Percentiles rank a stretch among this genome's conserved stretches.
phyloP scores from a whole-genome alignment of 495 filamentous ascomycete genomes.

The Talaromyces stipitatus region DNA sequence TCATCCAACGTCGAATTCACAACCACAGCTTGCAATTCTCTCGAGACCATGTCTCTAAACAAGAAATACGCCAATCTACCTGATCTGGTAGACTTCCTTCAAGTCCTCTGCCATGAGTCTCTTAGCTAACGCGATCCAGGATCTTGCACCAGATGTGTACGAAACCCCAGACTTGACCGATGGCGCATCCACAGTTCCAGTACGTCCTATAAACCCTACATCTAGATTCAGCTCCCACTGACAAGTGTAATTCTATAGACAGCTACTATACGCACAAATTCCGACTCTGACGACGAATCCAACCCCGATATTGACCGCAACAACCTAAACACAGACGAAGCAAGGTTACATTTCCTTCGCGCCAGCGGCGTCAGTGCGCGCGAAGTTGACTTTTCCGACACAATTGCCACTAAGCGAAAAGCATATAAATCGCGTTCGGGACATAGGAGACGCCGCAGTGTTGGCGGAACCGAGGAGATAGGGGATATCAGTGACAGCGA shows the following conservation, averaged over 20 bases:
- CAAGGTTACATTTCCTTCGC: constrained; percentile 71
- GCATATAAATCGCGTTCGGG: constrained; percentile 69
- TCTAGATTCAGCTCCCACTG: no score
- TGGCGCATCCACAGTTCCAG: constrained; percentile 75
- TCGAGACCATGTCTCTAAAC: constrained; percentile 36
- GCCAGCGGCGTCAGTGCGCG: constrained; percentile 59
- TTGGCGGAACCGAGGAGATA: constrained; percentile 46
- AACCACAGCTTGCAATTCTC: background rate
- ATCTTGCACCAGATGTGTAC: constrained; percentile 87
- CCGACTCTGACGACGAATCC: constrained; percentile 51
- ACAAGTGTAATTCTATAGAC: constrained; percentile 44
- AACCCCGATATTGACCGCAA: constrained; percentile 65
- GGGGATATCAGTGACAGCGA: constrained; percentile 63
- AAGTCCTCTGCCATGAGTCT: background rate
- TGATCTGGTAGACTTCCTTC: constrained; percentile 58
- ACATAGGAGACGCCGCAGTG: constrained; percentile 42
- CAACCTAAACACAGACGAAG: constrained; percentile 64
- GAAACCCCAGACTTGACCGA: constrained; percentile 89
- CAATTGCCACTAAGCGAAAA: constrained; percentile 66
- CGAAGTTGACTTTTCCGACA: constrained; percentile 76
- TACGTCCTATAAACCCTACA: constrained; percentile 28
- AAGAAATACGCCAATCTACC: constrained; percentile 80
- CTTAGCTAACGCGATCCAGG: constrained; percentile 37
- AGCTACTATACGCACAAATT: constrained; percentile 56
- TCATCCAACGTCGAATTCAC: background rate